These are phyloP conservation scores for Comarum palustre DNA, from an alignment of 306 rosid species.

Conservation along the genomic window DNA sequence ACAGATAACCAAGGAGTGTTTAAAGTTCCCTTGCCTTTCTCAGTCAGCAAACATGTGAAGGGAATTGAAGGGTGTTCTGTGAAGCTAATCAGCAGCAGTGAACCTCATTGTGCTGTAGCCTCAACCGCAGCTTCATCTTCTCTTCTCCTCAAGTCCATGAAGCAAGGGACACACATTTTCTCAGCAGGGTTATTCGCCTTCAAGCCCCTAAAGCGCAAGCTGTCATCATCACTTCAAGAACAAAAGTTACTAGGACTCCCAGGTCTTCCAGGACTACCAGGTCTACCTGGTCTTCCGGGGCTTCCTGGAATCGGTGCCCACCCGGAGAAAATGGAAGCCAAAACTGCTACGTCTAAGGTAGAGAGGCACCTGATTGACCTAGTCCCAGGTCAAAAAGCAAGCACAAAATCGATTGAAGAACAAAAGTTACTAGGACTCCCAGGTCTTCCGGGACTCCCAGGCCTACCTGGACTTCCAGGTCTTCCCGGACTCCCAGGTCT, in stretches of 20 bases:
- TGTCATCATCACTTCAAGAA: slow-evolving; percentile 40
- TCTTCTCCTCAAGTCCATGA: slow-evolving; percentile 47
- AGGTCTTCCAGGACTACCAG: slow-evolving; percentile 29
- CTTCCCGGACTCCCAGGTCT: slow-evolving; percentile 26
- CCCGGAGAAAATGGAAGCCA: no score
- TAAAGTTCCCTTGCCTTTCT: slow-evolving; percentile 60
- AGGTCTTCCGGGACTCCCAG: no score
- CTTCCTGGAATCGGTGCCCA: background rate
- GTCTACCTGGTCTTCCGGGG: slow-evolving; percentile 27
- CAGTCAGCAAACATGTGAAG: slow-evolving; percentile 47
- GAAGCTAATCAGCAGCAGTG: slow-evolving; percentile 56
- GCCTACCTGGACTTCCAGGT: no score
- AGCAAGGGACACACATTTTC: slow-evolving; percentile 50
- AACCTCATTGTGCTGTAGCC: slow-evolving; percentile 64
- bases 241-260: slow-evolving; percentile 19
- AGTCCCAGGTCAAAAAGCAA: no score
- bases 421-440: no score
- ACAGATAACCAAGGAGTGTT: slow-evolving; percentile 68
- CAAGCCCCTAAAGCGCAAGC: slow-evolving; percentile 51
- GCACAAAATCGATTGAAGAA: no score
- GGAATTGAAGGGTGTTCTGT: slow-evolving; percentile 62
- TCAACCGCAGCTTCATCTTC: slow-evolving; percentile 51
- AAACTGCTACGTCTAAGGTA: no score
- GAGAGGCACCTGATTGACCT: no score
- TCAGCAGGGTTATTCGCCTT: slow-evolving; percentile 84